Conservation (phyloP, 345 rosid species). For the Erodium maritimum region DNA sequence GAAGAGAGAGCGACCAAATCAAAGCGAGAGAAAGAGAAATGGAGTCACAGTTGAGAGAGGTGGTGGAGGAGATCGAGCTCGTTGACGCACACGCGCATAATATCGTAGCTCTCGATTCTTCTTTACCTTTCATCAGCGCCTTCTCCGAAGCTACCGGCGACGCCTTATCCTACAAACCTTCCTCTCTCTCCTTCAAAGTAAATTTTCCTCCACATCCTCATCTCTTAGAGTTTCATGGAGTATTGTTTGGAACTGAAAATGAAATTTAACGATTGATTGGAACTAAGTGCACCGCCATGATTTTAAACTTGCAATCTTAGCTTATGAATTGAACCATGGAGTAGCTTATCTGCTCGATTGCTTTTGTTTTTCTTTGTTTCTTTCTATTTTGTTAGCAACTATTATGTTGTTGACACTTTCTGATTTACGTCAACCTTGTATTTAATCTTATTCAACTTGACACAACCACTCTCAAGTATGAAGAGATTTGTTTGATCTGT, state of each 20-base stretch:
- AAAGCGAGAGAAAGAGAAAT: background rate
- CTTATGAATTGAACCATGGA: background rate
- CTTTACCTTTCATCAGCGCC: constrained; percentile 52
- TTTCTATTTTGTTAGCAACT: background rate
- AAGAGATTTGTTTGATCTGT: no score
- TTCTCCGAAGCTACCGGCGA: constrained; percentile 69
- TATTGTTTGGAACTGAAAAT: background rate
- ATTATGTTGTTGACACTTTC: background rate
- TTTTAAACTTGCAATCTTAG: background rate
- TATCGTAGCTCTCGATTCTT: constrained; percentile 56
- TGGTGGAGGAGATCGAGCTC: constrained; percentile 39
- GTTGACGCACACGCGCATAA: constrained; percentile 88
- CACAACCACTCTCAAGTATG: background rate
- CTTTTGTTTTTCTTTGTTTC: background rate
- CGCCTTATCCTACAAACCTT: constrained; percentile 54
- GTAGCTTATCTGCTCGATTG: background rate
- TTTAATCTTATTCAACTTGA: background rate
- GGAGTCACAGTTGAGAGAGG: constrained; percentile 45
- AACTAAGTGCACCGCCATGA: background rate
- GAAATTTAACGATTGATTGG: background rate
- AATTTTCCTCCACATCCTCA: background rate
- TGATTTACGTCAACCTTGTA: background rate
- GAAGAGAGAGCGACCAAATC: no score
- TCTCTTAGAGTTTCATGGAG: background rate
- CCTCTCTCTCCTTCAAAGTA: constrained; percentile 83